Percentiles rank a stretch among this genome's conserved stretches.
phyloP scores from a whole-genome alignment of 1,139 yeast species.

The Debaryomyces subglobosus region DNA sequence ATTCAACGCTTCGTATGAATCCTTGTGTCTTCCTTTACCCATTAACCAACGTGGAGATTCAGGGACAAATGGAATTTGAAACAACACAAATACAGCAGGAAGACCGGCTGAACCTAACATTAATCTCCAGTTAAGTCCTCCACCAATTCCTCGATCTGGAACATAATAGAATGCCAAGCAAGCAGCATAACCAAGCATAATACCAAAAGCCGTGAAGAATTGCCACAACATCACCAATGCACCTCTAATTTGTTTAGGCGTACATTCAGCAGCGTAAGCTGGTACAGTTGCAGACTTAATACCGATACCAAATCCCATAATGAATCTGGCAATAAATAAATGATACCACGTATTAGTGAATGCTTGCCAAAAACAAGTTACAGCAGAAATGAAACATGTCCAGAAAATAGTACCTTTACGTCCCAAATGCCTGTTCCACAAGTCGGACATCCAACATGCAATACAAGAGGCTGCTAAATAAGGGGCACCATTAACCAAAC shows the following conservation, averaged over 20 bases:
- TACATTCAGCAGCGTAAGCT: constrained; percentile 78
- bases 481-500: constrained; percentile 81
- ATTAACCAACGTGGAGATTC: constrained; percentile 84
- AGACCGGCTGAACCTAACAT: constrained; percentile 80
- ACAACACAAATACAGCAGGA: constrained; percentile 69
- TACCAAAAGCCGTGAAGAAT: constrained; percentile 85
- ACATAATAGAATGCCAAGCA: constrained; percentile 58
- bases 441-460: constrained; percentile 77
- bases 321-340: constrained; percentile 70
- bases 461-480: constrained; percentile 71
- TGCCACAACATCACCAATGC: constrained; percentile 89
- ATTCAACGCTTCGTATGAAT: constrained; percentile 57
- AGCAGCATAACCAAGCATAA: constrained; percentile 77
- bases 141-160: constrained; percentile 40
- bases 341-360: constrained; percentile 76
- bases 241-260: constrained; percentile 78
- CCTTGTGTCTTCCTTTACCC: constrained; percentile 61
- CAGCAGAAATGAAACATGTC: constrained; percentile 66
- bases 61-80: constrained; percentile 72
- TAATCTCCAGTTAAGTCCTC: constrained; percentile 71
- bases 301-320: constrained; percentile 79
- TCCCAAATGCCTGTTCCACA: constrained; percentile 63
- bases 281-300: constrained; percentile 83
- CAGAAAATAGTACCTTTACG: constrained; percentile 75
- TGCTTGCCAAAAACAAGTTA: constrained; percentile 78